These are phyloP conservation scores for Dendrobium catenatum DNA, from an alignment of 106 monocot species.

Conservation along the genomic window DNA sequence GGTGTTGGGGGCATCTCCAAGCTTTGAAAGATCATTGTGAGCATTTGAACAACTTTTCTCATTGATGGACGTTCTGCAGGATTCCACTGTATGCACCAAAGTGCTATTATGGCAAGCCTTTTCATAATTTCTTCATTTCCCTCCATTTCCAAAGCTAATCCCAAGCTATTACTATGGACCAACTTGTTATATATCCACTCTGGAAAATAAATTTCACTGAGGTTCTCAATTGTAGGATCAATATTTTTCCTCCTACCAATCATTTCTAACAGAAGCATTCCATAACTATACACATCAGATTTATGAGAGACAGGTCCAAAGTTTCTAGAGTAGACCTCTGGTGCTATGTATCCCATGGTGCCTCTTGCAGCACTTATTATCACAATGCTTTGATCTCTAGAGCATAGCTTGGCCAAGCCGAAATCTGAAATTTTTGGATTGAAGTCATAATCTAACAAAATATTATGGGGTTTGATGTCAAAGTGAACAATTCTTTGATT, in stretches of 20 bases:
- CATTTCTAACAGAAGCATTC: too few species aligned
- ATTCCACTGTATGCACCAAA: constrained; percentile 14
- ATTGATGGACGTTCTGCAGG: constrained; percentile 7
- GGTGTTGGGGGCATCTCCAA: too few species aligned
- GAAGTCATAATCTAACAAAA: constrained; percentile 8
- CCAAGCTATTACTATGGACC: background rate
- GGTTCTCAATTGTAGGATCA: background rate
- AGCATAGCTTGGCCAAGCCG: too few species aligned
- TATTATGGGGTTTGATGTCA: constrained; percentile 16
- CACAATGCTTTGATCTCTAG: too few species aligned
- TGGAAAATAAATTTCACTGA: background rate
- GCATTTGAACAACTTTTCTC: constrained; percentile 8
- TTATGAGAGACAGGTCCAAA: too few species aligned
- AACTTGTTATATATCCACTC: constrained; percentile 3
- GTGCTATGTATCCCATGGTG: background rate
- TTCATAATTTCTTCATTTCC: background rate
- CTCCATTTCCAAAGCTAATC: background rate
- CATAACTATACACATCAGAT: too few species aligned
- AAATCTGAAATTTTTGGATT: background rate
- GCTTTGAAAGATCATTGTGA: background rate
- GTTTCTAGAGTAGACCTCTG: too few species aligned
- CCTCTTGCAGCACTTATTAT: too few species aligned
- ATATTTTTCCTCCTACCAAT: background rate
- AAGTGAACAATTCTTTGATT: constrained; percentile 2
- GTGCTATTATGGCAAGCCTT: background rate